Evolutionary conservation across 371 early-diverging fungal species (phyloP), one percentile per base, ranked within the genome.

Genomic region (Apophysomyces trapeziformis): DNA sequence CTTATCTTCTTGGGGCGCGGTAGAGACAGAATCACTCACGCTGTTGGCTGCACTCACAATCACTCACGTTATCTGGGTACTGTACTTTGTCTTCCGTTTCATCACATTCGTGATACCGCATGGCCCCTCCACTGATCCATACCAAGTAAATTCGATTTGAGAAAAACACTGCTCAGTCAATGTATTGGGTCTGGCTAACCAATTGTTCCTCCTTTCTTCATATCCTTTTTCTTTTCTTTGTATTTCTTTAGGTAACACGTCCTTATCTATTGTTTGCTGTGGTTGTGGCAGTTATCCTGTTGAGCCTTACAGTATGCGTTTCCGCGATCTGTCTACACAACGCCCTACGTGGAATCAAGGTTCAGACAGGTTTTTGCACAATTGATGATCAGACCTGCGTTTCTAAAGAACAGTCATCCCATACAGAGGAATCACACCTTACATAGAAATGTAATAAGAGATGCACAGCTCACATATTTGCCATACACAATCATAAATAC

Each of bases 61-160:
- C 0, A 21, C 45, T 13, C 11, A 47, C 5, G 13, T 66, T 13
- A 38, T 54, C 21, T 66, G 63, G 5, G 54, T 70, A 16, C 71
- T 65, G 14, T 76, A 76, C 38, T 64, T 76, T 47, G 69, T 50
- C 3, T 73, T 68, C 41, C 58, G 76, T 8, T 56, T 68, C 0
- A 68, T 62, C 59, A 63, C 65, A 8, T 73, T 76, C 57, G 67
- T 62, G 6, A 57, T 70, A 21, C 57, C 68, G 7, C 35, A 56
- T 43, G 37, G 36, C 1, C 7, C 46, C 12, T 35, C 61, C 38
- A 35, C 32, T 13, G 73, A 76, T 65, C 70, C 68, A 1, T 76
- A 67, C 57, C 43, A 56, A 57, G 76, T 75, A 72, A 63, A 59
- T 7, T 26, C 32, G 32, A 26, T 26, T 26, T 26, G 32, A 26